A percentile compares a stretch with the other conserved stretches of the same genome.
These are phyloP conservation scores for Remersonia thermophila DNA, from an alignment of 2,329 filamentous ascomycete genomes.

Conservation along the genomic window DNA sequence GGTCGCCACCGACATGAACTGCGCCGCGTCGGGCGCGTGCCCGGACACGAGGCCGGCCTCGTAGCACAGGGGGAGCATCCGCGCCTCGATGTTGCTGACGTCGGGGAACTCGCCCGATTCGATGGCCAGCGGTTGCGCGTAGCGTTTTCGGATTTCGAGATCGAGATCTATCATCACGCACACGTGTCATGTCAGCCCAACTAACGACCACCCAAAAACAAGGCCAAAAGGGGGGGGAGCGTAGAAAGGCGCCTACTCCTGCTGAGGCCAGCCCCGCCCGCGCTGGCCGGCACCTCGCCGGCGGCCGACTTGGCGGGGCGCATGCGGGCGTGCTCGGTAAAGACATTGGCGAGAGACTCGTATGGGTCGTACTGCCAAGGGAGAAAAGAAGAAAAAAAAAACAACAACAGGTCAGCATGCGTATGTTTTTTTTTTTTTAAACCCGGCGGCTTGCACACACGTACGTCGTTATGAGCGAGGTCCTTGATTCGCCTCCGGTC, in stretches of 20 bases:
- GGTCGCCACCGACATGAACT: conserved; percentile 52
- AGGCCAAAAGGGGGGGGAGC: conserved; percentile 12
- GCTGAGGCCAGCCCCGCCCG: conserved; percentile 55
- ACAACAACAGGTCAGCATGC: too few species aligned
- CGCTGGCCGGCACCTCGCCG: conserved; percentile 50
- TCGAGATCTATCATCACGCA: conserved; percentile 58
- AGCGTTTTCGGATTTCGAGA: conserved; percentile 54
- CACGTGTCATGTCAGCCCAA: neutral
- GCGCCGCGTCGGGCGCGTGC: conserved; percentile 46
- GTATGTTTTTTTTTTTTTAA: too few species aligned
- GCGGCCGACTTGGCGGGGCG: conserved; percentile 32
- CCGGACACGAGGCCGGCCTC: conserved; percentile 50
- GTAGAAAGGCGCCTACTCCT: conserved; percentile 52
- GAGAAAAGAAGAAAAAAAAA: conserved; percentile 17
- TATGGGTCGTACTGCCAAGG: conserved; percentile 39
- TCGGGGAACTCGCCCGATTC: conserved; percentile 62
- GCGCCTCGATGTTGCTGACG: conserved; percentile 46
- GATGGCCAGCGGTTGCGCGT: conserved; percentile 48
- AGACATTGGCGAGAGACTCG: conserved; percentile 40
- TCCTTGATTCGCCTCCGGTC: conserved; percentile 58
- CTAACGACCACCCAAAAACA: too few species aligned
- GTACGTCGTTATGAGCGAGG: conserved; percentile 46
- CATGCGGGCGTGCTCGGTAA: conserved; percentile 38
- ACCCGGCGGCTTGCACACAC: conserved; percentile 15
- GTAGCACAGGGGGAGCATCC: conserved; percentile 58